Percentiles rank a stretch among this genome's conserved stretches.
phyloP scores from a whole-genome alignment of 108 stramenopile genomes.

The Fistulifera pelliculosa region DNA sequence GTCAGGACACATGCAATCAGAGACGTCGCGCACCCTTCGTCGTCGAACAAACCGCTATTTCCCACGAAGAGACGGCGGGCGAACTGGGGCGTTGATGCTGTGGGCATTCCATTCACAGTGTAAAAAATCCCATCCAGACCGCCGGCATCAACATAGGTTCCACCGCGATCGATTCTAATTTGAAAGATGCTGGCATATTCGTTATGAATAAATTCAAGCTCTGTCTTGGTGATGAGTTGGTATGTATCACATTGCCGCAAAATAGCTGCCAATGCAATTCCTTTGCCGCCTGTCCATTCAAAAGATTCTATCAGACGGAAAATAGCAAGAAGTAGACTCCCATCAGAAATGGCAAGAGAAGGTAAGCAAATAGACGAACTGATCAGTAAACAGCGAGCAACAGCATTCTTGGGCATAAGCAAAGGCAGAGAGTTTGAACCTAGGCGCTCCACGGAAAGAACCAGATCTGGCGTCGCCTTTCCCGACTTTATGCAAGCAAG shows the following conservation, averaged over 20 bases:
- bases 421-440: conserved; percentile 13
- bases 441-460: conserved; percentile 18
- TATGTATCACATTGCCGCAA: conserved; percentile 19
- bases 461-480: conserved; percentile 15
- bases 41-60: conserved; percentile 17
- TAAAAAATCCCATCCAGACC: conserved; percentile 29
- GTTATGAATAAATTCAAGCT: conserved; percentile 22
- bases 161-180: conserved; percentile 8
- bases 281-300: conserved; percentile 59
- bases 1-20: conserved; percentile 16
- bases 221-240: conserved; percentile 21
- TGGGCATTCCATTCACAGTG: conserved; percentile 20
- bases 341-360: conserved; percentile 23
- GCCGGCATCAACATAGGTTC: conserved; percentile 4
- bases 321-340: conserved; percentile 29
- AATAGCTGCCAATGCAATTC: conserved; percentile 30
- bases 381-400: conserved; percentile 36
- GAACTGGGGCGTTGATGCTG: conserved; percentile 10
- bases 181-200: conserved; percentile 25
- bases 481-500: conserved; percentile 28
- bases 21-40: conserved; percentile 13
- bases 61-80: conserved; percentile 16
- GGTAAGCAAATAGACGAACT: conserved; percentile 34
- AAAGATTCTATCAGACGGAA: conserved; percentile 37
- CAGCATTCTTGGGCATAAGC: conserved; percentile 10